These are phyloP conservation scores for Capronia americana DNA, from an alignment of 2,329 filamentous ascomycete genomes.

Conservation along the genomic window DNA sequence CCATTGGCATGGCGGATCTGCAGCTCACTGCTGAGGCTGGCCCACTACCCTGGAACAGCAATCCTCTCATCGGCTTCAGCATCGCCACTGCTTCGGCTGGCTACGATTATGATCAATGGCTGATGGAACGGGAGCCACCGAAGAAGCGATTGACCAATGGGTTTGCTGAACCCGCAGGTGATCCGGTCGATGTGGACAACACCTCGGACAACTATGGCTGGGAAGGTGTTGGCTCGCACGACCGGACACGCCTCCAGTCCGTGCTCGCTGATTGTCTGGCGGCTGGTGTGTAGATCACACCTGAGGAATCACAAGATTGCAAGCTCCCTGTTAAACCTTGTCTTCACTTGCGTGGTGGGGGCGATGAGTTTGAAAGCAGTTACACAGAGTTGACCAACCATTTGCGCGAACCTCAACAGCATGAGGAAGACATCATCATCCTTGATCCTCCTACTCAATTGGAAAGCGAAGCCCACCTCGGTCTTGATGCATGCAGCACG, in stretches of 20 bases:
- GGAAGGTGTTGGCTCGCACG: constrained; percentile 62
- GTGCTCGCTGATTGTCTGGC: constrained; percentile 53
- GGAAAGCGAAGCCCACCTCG: not conserved
- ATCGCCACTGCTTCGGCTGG: constrained; percentile 76
- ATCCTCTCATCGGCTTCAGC: constrained; percentile 74
- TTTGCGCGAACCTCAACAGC: not conserved
- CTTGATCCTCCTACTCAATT: not conserved
- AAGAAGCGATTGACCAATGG: constrained; percentile 16
- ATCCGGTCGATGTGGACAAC: constrained; percentile 51
- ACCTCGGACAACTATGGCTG: constrained; percentile 67
- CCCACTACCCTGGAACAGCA: constrained; percentile 76
- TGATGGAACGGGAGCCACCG: constrained; percentile 44
- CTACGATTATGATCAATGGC: constrained; percentile 73
- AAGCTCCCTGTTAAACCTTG: not conserved
- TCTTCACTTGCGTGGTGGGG: not conserved
- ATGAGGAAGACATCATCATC: not conserved
- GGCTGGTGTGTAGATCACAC: constrained; percentile 24
- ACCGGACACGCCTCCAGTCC: constrained; percentile 37
- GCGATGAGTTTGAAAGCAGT: not conserved
- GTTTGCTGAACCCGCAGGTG: constrained; percentile 26
- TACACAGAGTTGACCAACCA: not conserved
- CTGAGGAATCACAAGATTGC: not conserved
- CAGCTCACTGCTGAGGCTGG: constrained; percentile 76
- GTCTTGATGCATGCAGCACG: not conserved
- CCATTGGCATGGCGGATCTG: constrained; percentile 79